These are phyloP conservation scores for Hypomontagnella monticulosa DNA, from an alignment of 495 filamentous ascomycete species.

Conservation along the genomic window DNA sequence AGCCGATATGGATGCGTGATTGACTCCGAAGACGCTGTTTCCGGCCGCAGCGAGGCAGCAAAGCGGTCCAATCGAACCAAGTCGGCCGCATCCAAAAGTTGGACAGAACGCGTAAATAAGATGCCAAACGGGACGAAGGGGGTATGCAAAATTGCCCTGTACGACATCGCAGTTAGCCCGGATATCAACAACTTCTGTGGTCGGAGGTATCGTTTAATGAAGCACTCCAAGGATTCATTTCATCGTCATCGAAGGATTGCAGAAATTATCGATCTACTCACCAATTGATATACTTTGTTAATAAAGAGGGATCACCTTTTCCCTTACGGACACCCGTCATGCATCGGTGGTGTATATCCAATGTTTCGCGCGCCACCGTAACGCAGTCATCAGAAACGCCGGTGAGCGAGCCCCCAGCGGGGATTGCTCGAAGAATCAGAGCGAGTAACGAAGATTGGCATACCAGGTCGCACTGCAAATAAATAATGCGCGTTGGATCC, in stretches of 20 bases:
- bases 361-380: conserved; percentile 2
- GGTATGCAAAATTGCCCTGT: conserved; percentile 11
- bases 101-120: conserved; percentile 8
- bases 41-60: not conserved
- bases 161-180: not conserved
- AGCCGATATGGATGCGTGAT: conserved; percentile 11
- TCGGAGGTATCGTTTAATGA: no score
- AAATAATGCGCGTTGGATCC: conserved; percentile 11
- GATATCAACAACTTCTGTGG: no score
- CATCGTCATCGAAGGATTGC: not conserved
- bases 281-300: conserved; percentile 12
- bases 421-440: conserved; percentile 3
- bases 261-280: not conserved
- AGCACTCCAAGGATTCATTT: not conserved
- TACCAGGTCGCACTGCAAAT: conserved; percentile 5
- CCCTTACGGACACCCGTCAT: not conserved
- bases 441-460: conserved; percentile 14
- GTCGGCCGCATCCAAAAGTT: conserved; percentile 11
- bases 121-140: conserved; percentile 12
- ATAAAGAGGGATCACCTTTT: not conserved
- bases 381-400: conserved; percentile 1
- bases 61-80: conserved; percentile 4
- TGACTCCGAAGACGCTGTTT: not conserved
- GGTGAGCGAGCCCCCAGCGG: not conserved
- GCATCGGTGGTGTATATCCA: conserved; percentile 7